Evolutionary conservation across 139 green algal species (phyloP).

Genomic region (Coelastrella sp.): DNA sequence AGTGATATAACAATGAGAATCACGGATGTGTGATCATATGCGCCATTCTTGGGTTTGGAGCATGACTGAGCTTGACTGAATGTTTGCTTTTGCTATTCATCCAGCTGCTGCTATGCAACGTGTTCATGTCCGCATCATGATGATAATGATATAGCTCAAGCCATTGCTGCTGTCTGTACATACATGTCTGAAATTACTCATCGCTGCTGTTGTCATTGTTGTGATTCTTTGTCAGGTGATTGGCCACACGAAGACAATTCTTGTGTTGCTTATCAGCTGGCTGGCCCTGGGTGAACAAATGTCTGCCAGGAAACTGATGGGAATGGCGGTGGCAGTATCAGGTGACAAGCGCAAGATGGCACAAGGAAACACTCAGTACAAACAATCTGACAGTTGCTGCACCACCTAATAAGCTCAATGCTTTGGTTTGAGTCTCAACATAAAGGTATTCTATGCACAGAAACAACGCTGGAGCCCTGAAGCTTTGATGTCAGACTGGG

Average conservation of each 20-base stretch:
- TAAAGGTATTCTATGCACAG: no score
- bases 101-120: no score
- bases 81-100: no score
- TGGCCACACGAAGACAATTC: slow-evolving; percentile 87
- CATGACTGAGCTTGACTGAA: no score
- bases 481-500: no score
- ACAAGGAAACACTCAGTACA: not conserved
- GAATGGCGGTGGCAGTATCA: slow-evolving; percentile 81
- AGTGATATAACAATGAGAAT: no score
- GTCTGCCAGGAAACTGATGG: slow-evolving; percentile 66
- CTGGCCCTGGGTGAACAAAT: slow-evolving; percentile 78
- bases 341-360: not conserved
- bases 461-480: not conserved
- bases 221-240: slow-evolving; percentile 37
- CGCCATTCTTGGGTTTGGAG: no score
- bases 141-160: not conserved
- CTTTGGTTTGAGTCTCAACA: not conserved
- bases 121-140: not conserved
- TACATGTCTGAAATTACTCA: not conserved
- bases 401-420: not conserved
- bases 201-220: not conserved
- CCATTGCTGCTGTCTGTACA: not conserved
- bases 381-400: not conserved
- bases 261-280: slow-evolving; percentile 85
- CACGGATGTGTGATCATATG: no score